Evolutionary conservation across 352 stramenopile species (phyloP), one percentile per base, ranked within the genome.

Genomic region (Pythium sp.): DNA sequence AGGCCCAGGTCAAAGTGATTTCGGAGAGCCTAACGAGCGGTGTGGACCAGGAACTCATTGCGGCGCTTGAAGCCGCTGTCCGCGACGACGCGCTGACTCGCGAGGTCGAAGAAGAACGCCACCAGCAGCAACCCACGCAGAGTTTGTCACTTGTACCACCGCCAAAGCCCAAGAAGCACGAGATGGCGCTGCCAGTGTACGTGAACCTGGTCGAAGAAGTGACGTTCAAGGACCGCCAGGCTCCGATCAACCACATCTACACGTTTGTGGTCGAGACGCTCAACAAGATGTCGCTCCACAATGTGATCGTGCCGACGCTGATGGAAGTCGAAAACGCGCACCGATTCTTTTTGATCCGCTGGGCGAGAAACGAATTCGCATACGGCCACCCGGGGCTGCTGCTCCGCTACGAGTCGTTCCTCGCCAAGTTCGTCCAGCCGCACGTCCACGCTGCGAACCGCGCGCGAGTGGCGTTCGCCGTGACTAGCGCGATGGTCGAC

Each of bases 321-420:
- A 58, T 81, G 60, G 71, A 86, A 54, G 67, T 90, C 12, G 26
- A 73, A 22, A 62, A 65, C 9, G 76, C 72, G 24, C 64, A 79
- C 32, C 26, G 61, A 6, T 75, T 78, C 22, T 89, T 92, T 51
- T 65, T 72, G 18, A 41, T 68, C 38, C 80, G 82, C 20, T 80
- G 80, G 73, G 64, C 66, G 22, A 62, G 67, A 32, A 88, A 84
- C 46, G 18, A 78, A 18, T 43, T 65, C 4, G 43, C 58, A 8
- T 79, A 86, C 38, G 84, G 75, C 1, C 71, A 84, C 63, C 34
- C 67, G 7, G 79, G 81, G 6, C 30, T 90, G 26, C 64, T 90
- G 63, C 67, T 83, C 41, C 79, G 80, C 51, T 90, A 92, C 58
- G 84, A 92, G 53, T 63, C 67, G 6, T 92, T 87, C 57, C 68